These are phyloP conservation scores for Backusella mclennaniae DNA, from an alignment of 192 early-diverging fungal species.

Conservation along the genomic window DNA sequence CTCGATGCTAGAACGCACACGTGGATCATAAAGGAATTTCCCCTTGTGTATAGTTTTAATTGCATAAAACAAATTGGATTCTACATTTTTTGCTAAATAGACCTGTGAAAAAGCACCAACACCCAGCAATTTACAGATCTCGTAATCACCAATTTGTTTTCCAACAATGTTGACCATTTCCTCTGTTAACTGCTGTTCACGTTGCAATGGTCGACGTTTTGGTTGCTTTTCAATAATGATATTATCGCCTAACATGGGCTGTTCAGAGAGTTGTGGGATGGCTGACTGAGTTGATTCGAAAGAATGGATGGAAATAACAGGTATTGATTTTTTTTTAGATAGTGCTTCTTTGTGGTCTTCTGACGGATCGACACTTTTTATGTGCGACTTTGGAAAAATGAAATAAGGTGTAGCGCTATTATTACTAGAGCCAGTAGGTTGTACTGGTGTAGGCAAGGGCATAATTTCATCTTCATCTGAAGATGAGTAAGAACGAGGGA, in stretches of 20 bases:
- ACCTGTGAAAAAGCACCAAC: slow-evolving; percentile 39
- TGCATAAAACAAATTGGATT: slow-evolving; percentile 22
- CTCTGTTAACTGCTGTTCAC: neutral
- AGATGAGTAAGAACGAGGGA: slow-evolving; percentile 1
- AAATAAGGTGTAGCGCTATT: neutral
- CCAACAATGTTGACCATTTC: slow-evolving; percentile 17
- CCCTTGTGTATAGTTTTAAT: slow-evolving; percentile 36
- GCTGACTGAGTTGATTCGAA: neutral
- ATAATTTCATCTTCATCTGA: neutral
- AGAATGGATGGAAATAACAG: neutral
- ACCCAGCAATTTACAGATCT: slow-evolving; percentile 25
- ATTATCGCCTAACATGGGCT: slow-evolving; percentile 7
- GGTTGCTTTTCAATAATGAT: neutral
- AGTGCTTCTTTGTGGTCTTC: neutral
- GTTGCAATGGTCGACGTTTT: neutral
- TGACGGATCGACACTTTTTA: neutral
- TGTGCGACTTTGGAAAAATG: neutral
- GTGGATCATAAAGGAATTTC: slow-evolving; percentile 24
- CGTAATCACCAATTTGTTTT: slow-evolving; percentile 27
- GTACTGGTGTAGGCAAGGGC: slow-evolving; percentile 7
- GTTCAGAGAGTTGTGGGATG: slow-evolving; percentile 7
- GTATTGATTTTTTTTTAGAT: neutral
- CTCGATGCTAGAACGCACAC: slow-evolving; percentile 37
- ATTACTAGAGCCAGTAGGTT: neutral
- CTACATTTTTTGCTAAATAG: slow-evolving; percentile 25